Percentiles rank a stretch among this genome's conserved stretches.
These are phyloP conservation scores for Glomus cerebriforme DNA, from an alignment of 192 early-diverging fungal species.

Conservation along the genomic window DNA sequence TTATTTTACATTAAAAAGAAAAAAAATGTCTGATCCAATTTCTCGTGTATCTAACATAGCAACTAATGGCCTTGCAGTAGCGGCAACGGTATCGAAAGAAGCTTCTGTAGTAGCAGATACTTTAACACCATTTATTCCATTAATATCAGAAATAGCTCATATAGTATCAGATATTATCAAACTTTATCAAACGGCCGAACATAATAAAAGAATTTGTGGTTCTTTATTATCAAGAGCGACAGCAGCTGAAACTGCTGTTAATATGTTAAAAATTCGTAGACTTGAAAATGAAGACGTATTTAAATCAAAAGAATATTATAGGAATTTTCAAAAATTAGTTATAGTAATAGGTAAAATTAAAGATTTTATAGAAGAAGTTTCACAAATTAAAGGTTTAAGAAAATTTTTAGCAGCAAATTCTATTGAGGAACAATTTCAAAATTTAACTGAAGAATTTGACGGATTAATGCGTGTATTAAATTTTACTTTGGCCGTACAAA, in stretches of 20 bases:
- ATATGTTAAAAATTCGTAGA: conserved; percentile 22
- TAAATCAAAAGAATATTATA: conserved; percentile 30
- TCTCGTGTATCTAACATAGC: not conserved
- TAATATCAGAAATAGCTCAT: conserved; percentile 10
- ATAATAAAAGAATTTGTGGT: conserved; percentile 32
- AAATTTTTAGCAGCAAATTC: conserved; percentile 20
- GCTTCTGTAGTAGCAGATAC: conserved; percentile 8
- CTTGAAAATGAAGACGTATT: conserved; percentile 23
- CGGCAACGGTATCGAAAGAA: not conserved
- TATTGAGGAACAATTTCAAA: conserved; percentile 19
- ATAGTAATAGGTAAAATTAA: conserved; percentile 19
- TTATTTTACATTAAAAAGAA: not conserved
- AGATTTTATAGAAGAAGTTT: conserved; percentile 23
- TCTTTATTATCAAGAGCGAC: conserved; percentile 12
- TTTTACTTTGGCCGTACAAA: conserved; percentile 22
- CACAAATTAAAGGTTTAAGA: conserved; percentile 27
- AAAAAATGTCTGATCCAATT: not conserved
- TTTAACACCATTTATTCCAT: conserved; percentile 25
- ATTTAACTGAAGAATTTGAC: conserved; percentile 29
- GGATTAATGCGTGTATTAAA: conserved; percentile 17
- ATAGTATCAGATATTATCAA: conserved; percentile 18
- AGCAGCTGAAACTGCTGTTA: conserved; percentile 16
- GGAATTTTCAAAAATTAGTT: conserved; percentile 20
- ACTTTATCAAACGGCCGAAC: conserved; percentile 28
- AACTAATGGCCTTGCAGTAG: not conserved